These are phyloP conservation scores for Aspergillus haitiensis DNA, from an alignment of 495 filamentous ascomycete genomes.

Conservation along the genomic window DNA sequence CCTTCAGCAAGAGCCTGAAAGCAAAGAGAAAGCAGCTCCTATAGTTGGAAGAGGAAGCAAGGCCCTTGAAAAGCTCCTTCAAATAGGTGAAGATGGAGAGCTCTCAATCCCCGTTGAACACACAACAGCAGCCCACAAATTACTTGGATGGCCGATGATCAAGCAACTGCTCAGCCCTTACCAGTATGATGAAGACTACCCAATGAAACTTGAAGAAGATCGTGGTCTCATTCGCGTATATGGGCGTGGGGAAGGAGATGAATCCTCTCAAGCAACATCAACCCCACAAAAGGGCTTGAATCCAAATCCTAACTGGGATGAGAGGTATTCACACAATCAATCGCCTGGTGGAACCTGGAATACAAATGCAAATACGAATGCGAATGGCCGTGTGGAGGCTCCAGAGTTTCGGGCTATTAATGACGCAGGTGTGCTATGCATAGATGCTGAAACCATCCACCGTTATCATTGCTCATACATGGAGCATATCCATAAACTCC, in stretches of 20 bases:
- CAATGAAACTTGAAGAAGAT: slow-evolving; percentile 72
- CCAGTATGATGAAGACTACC: slow-evolving; percentile 58
- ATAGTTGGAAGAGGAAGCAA: slow-evolving; percentile 1
- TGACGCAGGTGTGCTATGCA: slow-evolving; percentile 61
- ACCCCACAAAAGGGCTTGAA: slow-evolving; percentile 18
- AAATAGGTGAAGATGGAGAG: slow-evolving; percentile 44
- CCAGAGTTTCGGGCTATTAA: slow-evolving; percentile 52
- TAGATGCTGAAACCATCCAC: slow-evolving; percentile 61
- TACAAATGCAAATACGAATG: slow-evolving; percentile 12
- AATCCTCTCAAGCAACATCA: slow-evolving; percentile 41
- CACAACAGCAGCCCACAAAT: slow-evolving; percentile 75
- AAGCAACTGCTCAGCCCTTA: slow-evolving; percentile 50
- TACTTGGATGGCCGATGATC: slow-evolving; percentile 72
- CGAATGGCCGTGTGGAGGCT: not conserved
- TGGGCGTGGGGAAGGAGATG: slow-evolving; percentile 73
- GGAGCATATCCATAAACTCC: slow-evolving; percentile 79
- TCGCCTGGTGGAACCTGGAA: slow-evolving; percentile 40
- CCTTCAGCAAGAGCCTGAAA: slow-evolving; percentile 9
- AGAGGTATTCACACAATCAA: slow-evolving; percentile 27
- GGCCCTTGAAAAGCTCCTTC: slow-evolving; percentile 12
- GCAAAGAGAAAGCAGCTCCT: slow-evolving; percentile 20
- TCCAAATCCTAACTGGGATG: slow-evolving; percentile 28
- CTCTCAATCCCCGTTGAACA: slow-evolving; percentile 75
- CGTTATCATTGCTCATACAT: slow-evolving; percentile 71
- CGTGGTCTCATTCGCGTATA: slow-evolving; percentile 75